These are phyloP conservation scores for Heimioporus sp. DNA, from an alignment of 768 basidiomycete genomes.

Conservation along the genomic window DNA sequence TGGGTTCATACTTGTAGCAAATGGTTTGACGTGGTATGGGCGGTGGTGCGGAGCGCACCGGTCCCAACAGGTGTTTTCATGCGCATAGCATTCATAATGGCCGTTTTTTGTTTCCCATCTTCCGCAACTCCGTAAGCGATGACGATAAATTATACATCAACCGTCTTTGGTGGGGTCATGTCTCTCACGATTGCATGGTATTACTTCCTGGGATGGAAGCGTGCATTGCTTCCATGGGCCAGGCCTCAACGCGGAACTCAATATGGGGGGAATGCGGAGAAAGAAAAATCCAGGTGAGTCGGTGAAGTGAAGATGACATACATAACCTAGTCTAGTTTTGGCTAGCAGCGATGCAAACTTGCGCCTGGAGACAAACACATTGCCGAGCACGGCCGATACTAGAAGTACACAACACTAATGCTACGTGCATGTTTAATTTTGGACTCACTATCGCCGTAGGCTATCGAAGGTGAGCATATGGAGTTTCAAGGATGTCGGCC, in stretches of 20 bases:
- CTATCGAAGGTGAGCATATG: too few species aligned
- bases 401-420: too few species aligned
- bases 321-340: too few species aligned
- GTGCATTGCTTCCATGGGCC: constrained; percentile 69
- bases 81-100: constrained; percentile 63
- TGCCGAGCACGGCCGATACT: too few species aligned
- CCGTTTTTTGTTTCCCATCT: constrained; percentile 62
- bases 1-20: neutral
- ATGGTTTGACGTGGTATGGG: constrained; percentile 3
- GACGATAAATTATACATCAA: constrained; percentile 69
- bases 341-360: too few species aligned
- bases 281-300: too few species aligned
- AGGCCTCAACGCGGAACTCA: constrained; percentile 42
- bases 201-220: constrained; percentile 70
- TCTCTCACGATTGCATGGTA: constrained; percentile 57
- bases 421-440: too few species aligned
- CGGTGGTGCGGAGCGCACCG: constrained; percentile 43
- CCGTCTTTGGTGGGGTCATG: constrained; percentile 60
- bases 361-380: too few species aligned
- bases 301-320: too few species aligned
- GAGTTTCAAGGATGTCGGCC: too few species aligned
- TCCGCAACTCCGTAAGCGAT: constrained; percentile 40
- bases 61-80: constrained; percentile 50
- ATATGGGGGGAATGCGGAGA: too few species aligned
- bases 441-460: too few species aligned